Evolutionary conservation across 768 basidiomycete genomes (phyloP), one percentile per base, ranked within the genome.

Genomic region (Russula olivacea): DNA sequence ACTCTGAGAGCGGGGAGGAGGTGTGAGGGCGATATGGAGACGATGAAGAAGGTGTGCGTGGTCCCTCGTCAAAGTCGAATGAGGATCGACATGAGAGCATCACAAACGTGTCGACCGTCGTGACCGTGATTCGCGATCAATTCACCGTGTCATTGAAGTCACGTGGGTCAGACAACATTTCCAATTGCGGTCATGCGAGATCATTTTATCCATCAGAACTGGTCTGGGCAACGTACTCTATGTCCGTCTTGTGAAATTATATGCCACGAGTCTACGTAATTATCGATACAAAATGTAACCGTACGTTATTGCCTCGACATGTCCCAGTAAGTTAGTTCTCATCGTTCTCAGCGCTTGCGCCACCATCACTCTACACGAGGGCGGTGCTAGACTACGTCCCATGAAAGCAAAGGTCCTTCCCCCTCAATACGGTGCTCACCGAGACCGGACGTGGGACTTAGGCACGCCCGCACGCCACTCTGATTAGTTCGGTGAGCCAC

Each of bases 1-100:
- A 36, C n/a, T 59, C 61, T 0, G 59, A 58, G 41, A 68, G 59
- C 2, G 67, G 67, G 0, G 67, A 68, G 10, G 65, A 68, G 1
- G 61, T 64, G 49, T 61, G 59, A 15, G 67, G 67, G 15, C 40
- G 49, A 40, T 61, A 50, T 12, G 61, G 30, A 9, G 55, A 66
- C 0, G 55, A 61, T 21, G 65, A 63, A 4, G 61, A 58, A 32
- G 67, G 65, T 1, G 67, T 68, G 14, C 61, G 59, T 11, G 65
- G 67, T 3, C 15, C 48, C 10, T 49, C 48, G 9, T 48, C 47
- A 4, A n/a, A 9, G 8, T 48, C 47, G n/a, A 45, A 10, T 19
- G 43, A 17, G 19, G 43, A n/a, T 10, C 17, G 19, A 23, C 21
- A 47, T 11, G 12, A 49, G 25, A 25, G 25, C 14, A 15, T 49